phyloP scores from a whole-genome alignment of 2,329 filamentous ascomycete genomes.

The Monosporascus sp. region DNA sequence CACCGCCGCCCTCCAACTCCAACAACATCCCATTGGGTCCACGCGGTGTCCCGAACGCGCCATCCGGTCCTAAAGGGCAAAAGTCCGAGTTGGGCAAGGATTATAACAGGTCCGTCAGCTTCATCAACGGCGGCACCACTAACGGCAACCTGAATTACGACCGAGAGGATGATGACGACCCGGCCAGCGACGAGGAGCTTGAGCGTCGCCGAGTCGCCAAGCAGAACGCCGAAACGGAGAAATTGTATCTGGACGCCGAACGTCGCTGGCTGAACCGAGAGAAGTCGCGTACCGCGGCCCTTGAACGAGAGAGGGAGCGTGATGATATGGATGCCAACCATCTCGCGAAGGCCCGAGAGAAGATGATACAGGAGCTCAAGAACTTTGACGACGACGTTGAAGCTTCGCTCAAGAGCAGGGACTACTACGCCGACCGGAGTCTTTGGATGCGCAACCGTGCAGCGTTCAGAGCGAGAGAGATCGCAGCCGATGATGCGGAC shows the following conservation, averaged over 20 bases:
- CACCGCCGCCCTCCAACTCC: conserved; percentile 58
- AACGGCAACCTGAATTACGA: conserved; percentile 54
- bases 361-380: conserved; percentile 64
- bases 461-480: conserved; percentile 67
- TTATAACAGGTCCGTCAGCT: conserved; percentile 58
- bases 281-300: conserved; percentile 72
- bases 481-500: conserved; percentile 74
- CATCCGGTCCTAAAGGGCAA: conserved; percentile 60
- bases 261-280: conserved; percentile 89
- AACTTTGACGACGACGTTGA: conserved; percentile 93
- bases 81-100: conserved; percentile 41
- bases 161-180: conserved; percentile 78
- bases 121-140: conserved; percentile 72
- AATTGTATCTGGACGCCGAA: conserved; percentile 78
- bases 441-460: conserved; percentile 80
- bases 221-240: conserved; percentile 70
- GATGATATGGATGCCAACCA: conserved; percentile 70
- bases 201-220: conserved; percentile 67
- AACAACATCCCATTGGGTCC: conserved; percentile 77
- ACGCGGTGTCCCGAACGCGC: conserved; percentile 66
- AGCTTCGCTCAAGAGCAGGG: conserved; percentile 61
- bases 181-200: conserved; percentile 82
- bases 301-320: conserved; percentile 78
- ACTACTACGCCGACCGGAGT: conserved; percentile 84
- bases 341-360: conserved; percentile 56